Base-by-base conservation (phyloP, 1,139 yeast species). In the Meyerozyma athensensis region DNA sequence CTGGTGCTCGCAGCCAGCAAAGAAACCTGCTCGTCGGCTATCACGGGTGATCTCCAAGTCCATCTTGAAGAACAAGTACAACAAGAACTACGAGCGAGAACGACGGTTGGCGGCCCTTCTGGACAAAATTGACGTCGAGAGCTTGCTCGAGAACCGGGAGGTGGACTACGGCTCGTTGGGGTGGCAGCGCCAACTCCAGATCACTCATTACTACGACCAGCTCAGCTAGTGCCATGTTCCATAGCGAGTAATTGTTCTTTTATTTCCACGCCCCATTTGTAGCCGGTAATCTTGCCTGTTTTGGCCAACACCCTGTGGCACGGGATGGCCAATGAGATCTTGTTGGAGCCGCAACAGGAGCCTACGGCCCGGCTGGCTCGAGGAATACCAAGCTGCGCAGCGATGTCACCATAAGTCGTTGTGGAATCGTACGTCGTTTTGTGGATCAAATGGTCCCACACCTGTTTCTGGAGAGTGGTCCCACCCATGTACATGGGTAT, bases 291-390 rank as follows among this genome's bases (percentile, higher is more conserved):
- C 33, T 45, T 46, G 18, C 49, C 46, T 19, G 35, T 43, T 19
- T 43, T 48, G 14, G 49, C 46, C 17, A 52, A 34, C 13, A 52
- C 61, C 12, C 63, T 42, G 36, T 58, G 62, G 38, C 62, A 57
- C 2, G 63, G 63, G 2, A 58, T 43, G 3, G 57, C 33, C 19
- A 54, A 28, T 2, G 62, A 59, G 19, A 58, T 43, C 28, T 41
- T 44, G 36, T 57, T 58, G 2, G 59, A 49, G 9, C 59, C 60
- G 32, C 55, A 49, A 16, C 56, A 47, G 39, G 51, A 53, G 2
- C 59, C 63, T 12, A 58, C 41, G 0, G 45, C 60, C 17, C 62
- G 41, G 24, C 52, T 43, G n/a, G 54, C 45, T 1, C 31, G 42
- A 2, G 54, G 50, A 43, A 47, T 42, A 14, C 42, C 41, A 35